phyloP scores from a whole-genome alignment of 345 rosid species.

The Eucalyptus grandis region DNA sequence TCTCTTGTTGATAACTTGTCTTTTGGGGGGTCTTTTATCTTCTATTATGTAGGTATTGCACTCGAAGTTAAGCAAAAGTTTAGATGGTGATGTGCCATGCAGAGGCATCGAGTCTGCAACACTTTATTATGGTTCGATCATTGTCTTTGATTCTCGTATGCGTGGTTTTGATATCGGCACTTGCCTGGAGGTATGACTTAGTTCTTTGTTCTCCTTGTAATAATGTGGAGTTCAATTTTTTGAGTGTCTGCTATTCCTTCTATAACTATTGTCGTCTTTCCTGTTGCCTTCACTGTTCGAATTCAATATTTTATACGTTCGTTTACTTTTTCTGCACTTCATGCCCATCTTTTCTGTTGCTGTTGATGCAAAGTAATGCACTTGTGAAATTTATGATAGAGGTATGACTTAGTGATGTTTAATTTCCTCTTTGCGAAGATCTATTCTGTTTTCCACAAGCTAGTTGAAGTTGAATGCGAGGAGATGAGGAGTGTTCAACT shows the following conservation, averaged over 20 bases:
- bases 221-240: not conserved
- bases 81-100: constrained; percentile 3
- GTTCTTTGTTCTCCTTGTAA: not conserved
- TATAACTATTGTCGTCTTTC: not conserved
- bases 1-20: not conserved
- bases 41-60: constrained; percentile 58
- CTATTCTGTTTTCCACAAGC: not conserved
- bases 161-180: constrained; percentile 69
- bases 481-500: not conserved
- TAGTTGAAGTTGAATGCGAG: not conserved
- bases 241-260: not conserved
- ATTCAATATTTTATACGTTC: not conserved
- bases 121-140: constrained; percentile 85
- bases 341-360: not conserved
- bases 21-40: not conserved
- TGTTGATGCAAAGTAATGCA: not conserved
- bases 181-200: constrained; percentile 70
- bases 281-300: not conserved
- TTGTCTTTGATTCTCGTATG: constrained; percentile 59
- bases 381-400: not conserved
- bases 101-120: constrained; percentile 41
- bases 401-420: not conserved
- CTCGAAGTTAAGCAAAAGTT: constrained; percentile 43
- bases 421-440: not conserved
- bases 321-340: not conserved